Evolutionary conservation across 345 rosid genomes (phyloP).

Genomic region (Salix koriyanagi): DNA sequence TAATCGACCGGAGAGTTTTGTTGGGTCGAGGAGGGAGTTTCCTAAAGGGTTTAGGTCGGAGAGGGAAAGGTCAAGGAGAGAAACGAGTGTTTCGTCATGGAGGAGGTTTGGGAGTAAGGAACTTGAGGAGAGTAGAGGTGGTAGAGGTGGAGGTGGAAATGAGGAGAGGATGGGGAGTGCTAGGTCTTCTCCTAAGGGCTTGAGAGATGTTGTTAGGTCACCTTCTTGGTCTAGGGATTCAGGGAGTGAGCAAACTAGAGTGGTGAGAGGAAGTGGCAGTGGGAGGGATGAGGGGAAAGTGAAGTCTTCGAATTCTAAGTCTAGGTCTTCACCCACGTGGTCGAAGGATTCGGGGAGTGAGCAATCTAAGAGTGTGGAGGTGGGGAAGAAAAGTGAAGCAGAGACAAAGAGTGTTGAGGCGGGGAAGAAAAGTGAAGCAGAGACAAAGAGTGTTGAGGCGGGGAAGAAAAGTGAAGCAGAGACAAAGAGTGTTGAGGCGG

Average conservation of each 20-base stretch:
- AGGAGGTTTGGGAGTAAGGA: constrained; percentile 54
- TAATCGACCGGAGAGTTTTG: constrained; percentile 73
- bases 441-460: constrained; percentile 33
- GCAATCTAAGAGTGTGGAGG: constrained; percentile 32
- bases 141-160: constrained; percentile 18
- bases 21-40: constrained; percentile 68
- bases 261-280: constrained; percentile 19
- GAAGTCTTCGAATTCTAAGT: constrained; percentile 43
- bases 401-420: constrained; percentile 31
- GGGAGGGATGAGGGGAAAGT: constrained; percentile 35
- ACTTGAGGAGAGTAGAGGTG: constrained; percentile 30
- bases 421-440: constrained; percentile 29
- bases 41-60: constrained; percentile 83
- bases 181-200: constrained; percentile 34
- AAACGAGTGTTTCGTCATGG: constrained; percentile 75
- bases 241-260: constrained; percentile 33
- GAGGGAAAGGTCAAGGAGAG: constrained; percentile 69
- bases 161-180: constrained; percentile 23
- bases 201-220: constrained; percentile 43
- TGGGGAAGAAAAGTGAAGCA: constrained; percentile 27
- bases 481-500: constrained; percentile 33
- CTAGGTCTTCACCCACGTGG: constrained; percentile 67
- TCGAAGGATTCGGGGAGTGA: constrained; percentile 91
- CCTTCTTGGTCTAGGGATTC: constrained; percentile 56
- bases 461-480: constrained; percentile 31